Evolutionary conservation across 2,329 filamentous ascomycete genomes (phyloP), one percentile per base, ranked within the genome.

Genomic region (Trichophyton simii): DNA sequence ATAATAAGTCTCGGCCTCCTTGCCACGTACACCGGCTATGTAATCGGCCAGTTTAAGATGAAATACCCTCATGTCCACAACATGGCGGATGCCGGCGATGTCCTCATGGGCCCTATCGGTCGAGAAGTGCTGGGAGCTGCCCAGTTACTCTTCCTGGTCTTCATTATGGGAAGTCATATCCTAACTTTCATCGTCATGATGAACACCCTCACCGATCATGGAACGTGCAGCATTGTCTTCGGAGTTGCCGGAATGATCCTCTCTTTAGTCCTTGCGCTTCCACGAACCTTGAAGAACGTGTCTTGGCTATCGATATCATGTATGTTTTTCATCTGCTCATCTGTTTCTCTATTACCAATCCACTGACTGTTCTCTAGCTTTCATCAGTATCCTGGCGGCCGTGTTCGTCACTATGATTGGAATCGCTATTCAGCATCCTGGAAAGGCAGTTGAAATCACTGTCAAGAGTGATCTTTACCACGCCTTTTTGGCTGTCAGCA

Each of bases 91-190:
- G 86, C 84, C 13, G 86, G 84, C 1, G 76, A 80, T 52, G 76
- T 88, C 57, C 75, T 89, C 58, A 77, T 78, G 62, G 87, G 87
- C 7, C 75, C 73, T 18, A 75, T 82, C 44, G 85, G 84, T 0
- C 81, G 83, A 64, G 83, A 87, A 69, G 65, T 89, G 36, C 75
- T 87, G 52, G 84, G 84, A 25, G 72, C 76, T 64, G 84, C 81
- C 65, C 85, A 87, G 66, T 75, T 81, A 8, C 72, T 88, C 18
- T 83, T 88, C 71, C 76, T 89, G 44, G 74, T 86, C 61, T 87
- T 89, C 73, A 80, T 87, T 66, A 84, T 87, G 72, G 84, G 82
- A 38, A 87, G 85, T n/a, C 87, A 90, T 72, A 78, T 87, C 59
- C 75, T 89, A 64, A 87, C 85, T 0, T 88, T 88, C 65, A 81